These are phyloP conservation scores for Fusarium nisikadoi DNA, from an alignment of 2,329 filamentous ascomycete genomes.

Conservation along the genomic window DNA sequence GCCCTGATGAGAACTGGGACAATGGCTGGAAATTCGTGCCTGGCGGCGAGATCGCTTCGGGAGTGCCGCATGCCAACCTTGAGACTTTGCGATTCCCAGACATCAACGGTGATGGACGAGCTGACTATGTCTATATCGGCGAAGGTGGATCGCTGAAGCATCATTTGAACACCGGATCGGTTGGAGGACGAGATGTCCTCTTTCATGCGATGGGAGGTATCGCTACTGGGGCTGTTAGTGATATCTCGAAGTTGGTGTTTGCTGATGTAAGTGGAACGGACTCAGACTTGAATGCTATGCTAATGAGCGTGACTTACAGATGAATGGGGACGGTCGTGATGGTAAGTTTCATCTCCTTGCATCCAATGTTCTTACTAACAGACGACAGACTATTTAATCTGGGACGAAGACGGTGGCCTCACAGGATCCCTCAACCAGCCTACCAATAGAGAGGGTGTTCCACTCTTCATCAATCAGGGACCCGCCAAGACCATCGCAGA, in stretches of 20 bases:
- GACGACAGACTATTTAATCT: constrained; percentile 10
- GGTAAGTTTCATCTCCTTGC: too few species aligned
- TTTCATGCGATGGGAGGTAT: constrained; percentile 6
- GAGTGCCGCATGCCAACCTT: constrained; percentile 39
- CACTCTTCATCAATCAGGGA: constrained; percentile 5
- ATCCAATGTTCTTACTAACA: background rate
- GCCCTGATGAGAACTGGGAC: background rate
- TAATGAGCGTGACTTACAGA: rapidly evolving
- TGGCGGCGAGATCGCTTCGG: constrained; percentile 39
- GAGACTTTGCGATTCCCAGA: constrained; percentile 40
- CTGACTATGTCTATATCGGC: constrained; percentile 42
- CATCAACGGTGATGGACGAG: constrained; percentile 43
- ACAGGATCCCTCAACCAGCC: constrained; percentile 19
- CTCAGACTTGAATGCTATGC: background rate
- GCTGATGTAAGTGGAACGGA: background rate
- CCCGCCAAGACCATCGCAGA: constrained; percentile 3
- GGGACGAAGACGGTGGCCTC: constrained; percentile 11
- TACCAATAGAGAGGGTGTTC: constrained; percentile 3
- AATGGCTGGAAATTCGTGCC: constrained; percentile 18
- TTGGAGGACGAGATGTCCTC: background rate
- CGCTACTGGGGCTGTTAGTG: background rate
- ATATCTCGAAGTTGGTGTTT: background rate
- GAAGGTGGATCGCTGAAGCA: constrained; percentile 33
- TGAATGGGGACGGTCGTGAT: constrained; percentile 19
- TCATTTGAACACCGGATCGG: constrained; percentile 33